These are phyloP conservation scores for Prunus campanulata DNA, from an alignment of 306 rosid species.

Conservation along the genomic window DNA sequence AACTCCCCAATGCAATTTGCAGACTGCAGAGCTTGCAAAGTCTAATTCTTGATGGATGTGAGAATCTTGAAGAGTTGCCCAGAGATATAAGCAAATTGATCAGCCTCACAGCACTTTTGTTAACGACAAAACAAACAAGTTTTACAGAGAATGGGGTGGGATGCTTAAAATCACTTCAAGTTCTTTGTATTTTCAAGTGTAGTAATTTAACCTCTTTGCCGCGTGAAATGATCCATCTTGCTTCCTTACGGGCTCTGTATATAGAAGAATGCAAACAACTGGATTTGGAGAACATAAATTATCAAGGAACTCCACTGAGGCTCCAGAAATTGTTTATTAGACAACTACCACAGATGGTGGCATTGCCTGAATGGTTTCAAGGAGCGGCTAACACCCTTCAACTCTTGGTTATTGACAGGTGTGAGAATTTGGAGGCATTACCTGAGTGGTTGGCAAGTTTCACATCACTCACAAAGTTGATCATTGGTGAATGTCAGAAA, in stretches of 20 bases:
- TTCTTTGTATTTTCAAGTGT: fast-evolving
- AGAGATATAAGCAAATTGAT: constrained; percentile 18
- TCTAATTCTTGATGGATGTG: fast-evolving
- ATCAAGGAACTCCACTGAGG: neutral
- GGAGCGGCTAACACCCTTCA: neutral
- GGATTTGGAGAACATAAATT: fast-evolving
- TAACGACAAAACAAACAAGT: too few species aligned
- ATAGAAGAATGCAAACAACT: fast-evolving
- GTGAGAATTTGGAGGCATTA: too few species aligned
- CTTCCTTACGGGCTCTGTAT: fast-evolving
- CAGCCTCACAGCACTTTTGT: neutral
- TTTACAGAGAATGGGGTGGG: too few species aligned
- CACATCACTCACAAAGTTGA: too few species aligned
- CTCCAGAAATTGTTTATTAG: neutral
- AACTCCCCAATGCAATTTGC: too few species aligned
- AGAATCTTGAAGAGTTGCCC: constrained; percentile 19
- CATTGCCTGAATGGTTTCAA: neutral
- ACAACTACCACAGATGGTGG: neutral
- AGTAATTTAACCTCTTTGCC: too few species aligned
- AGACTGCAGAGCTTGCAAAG: too few species aligned
- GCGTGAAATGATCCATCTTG: too few species aligned
- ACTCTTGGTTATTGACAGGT: fast-evolving
- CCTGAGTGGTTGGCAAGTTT: too few species aligned
- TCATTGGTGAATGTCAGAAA: too few species aligned
- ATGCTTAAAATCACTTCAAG: too few species aligned